Percentiles rank a stretch among this genome's conserved stretches.
Conservation (phyloP, 805 yeast genomes). For the Torulaspora quercuum region DNA sequence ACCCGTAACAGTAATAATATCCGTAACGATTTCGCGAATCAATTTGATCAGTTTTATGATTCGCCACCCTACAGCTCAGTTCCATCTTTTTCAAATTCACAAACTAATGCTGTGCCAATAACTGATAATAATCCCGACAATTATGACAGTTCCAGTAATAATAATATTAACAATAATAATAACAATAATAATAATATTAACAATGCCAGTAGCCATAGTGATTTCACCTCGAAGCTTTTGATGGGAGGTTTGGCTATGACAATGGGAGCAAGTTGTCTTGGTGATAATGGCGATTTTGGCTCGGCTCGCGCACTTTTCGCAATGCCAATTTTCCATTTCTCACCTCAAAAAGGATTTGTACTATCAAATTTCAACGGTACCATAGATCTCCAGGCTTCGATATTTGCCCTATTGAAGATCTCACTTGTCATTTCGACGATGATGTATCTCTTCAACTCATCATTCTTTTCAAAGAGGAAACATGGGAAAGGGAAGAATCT, state of each 20-base stretch:
- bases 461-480: constrained; percentile 4
- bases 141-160: background rate
- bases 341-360: constrained; percentile 21
- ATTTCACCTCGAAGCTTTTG: constrained; percentile 46
- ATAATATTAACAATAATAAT: constrained; percentile 4
- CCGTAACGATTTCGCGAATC: constrained; percentile 3
- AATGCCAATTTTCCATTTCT: constrained; percentile 42
- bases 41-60: constrained; percentile 6
- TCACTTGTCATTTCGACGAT: constrained; percentile 29
- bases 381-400: constrained; percentile 27
- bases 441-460: constrained; percentile 27
- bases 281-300: constrained; percentile 46
- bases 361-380: constrained; percentile 29
- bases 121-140: too few relatives aligned
- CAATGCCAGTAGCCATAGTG: constrained; percentile 7
- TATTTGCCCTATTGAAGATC: constrained; percentile 30
- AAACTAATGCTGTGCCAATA: background rate
- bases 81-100: constrained; percentile 1
- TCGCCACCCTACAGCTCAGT: constrained; percentile 4
- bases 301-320: constrained; percentile 45
- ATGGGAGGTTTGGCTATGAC: constrained; percentile 64
- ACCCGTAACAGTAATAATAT: constrained; percentile 14
- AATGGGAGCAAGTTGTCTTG: constrained; percentile 58
- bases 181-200: constrained; percentile 9
- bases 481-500: constrained; percentile 5